These are phyloP conservation scores for Hyphochytrium catenoides DNA, from an alignment of 352 stramenopile species.

Conservation along the genomic window DNA sequence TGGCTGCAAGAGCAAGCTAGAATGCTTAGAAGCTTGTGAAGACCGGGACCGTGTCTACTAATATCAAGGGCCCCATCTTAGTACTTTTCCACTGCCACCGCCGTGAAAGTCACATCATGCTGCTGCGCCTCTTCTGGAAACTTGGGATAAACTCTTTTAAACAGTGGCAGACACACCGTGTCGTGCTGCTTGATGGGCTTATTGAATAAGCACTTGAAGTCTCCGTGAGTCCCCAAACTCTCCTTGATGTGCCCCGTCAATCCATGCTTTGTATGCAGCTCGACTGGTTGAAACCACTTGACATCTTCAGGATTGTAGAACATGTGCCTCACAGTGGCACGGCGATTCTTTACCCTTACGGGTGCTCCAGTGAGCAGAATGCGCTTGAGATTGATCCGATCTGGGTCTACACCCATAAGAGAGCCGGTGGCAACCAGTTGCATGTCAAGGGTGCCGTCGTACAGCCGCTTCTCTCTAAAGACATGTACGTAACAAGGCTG, in stretches of 20 bases:
- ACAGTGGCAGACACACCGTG: slow-evolving; percentile 93
- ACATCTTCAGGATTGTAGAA: slow-evolving; percentile 96
- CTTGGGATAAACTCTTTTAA: slow-evolving; percentile 98
- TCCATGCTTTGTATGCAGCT: slow-evolving; percentile 91
- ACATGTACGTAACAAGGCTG: slow-evolving; percentile 84
- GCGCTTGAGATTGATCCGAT: slow-evolving; percentile 93
- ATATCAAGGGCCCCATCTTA: too few species aligned
- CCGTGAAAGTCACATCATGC: too few species aligned
- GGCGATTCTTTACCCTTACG: slow-evolving; percentile 92
- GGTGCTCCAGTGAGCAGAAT: slow-evolving; percentile 94
- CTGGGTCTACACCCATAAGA: slow-evolving; percentile 84
- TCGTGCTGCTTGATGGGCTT: slow-evolving; percentile 97
- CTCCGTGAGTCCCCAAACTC: slow-evolving; percentile 91
- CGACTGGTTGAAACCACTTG: slow-evolving; percentile 94
- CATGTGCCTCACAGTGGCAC: slow-evolving; percentile 96
- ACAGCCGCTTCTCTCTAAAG: slow-evolving; percentile 43
- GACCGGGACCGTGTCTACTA: too few species aligned
- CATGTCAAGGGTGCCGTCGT: too few species aligned
- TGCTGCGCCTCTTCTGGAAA: slow-evolving; percentile 15
- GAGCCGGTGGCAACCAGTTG: slow-evolving; percentile 80
- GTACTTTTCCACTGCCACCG: too few species aligned
- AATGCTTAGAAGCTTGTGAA: too few species aligned
- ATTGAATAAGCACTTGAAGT: slow-evolving; percentile 98
- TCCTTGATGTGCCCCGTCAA: slow-evolving; percentile 93
- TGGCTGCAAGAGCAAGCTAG: too few species aligned